Evolutionary conservation across 202 grass and related monocot species (phyloP).

Genomic region (Hordeum pubiflorum): DNA sequence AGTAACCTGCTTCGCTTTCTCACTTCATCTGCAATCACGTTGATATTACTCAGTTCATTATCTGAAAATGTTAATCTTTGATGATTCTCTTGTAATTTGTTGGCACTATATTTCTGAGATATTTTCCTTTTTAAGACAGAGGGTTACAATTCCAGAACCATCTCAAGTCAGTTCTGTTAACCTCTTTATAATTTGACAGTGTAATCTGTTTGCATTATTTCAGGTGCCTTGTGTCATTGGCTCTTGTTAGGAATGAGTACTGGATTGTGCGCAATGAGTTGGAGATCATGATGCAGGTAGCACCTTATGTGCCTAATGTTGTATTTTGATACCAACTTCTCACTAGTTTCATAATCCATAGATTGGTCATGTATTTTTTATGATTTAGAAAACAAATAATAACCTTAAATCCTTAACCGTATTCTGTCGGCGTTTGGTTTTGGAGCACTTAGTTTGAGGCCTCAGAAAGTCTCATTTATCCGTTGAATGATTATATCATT

Average conservation of each 20-base stretch:
- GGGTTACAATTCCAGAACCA: not conserved
- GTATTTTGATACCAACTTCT: not conserved
- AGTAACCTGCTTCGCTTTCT: no score
- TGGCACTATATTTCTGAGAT: no score
- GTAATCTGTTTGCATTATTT: constrained; percentile 11
- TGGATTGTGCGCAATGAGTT: constrained; percentile 52
- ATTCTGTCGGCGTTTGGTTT: not conserved
- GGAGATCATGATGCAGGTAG: constrained; percentile 61
- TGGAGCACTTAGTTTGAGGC: not conserved
- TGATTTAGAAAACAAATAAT: not conserved
- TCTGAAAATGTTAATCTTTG: no score
- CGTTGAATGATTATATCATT: no score
- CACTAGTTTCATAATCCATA: not conserved
- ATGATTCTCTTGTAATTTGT: no score
- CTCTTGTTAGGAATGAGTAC: constrained; percentile 54
- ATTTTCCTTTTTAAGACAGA: not conserved
- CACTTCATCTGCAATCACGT: no score
- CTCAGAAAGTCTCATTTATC: not conserved
- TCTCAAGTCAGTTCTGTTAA: not conserved
- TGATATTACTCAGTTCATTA: no score
- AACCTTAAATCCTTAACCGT: not conserved
- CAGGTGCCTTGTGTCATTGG: constrained; percentile 55
- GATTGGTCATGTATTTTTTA: not conserved
- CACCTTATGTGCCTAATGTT: not conserved
- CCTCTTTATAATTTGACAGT: not conserved